phyloP scores from a whole-genome alignment of 1,284 basidiomycete species.

The Neotropicomus parvogracilis region DNA sequence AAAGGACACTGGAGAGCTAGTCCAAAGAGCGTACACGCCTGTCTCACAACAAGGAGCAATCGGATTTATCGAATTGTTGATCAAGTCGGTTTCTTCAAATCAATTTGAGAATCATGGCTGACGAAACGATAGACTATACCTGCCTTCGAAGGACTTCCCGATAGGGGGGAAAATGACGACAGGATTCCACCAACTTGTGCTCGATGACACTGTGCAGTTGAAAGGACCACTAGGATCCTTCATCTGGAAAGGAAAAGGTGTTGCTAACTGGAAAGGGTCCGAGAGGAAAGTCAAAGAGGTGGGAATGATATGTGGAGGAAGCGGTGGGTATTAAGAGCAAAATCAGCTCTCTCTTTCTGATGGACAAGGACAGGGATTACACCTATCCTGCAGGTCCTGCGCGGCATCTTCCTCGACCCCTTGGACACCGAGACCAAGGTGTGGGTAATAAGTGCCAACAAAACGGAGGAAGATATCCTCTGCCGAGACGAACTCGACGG shows the following conservation, averaged over 20 bases:
- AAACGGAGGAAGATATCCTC: constrained; percentile 51
- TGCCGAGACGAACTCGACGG: constrained; percentile 50
- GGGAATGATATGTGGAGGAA: constrained; percentile 61
- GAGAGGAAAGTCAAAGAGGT: constrained; percentile 41
- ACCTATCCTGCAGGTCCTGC: constrained; percentile 55
- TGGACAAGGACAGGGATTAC: constrained; percentile 45
- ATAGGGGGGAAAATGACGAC: constrained; percentile 58
- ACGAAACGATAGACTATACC: constrained; percentile 39
- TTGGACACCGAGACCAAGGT: constrained; percentile 40
- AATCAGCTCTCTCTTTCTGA: background rate
- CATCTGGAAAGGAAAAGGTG: constrained; percentile 46
- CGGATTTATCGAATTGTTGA: constrained; percentile 53
- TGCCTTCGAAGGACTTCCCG: constrained; percentile 39
- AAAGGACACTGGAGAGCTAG: constrained; percentile 43
- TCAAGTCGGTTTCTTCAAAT: constrained; percentile 42
- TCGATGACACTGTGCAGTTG: constrained; percentile 54
- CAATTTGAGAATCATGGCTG: background rate
- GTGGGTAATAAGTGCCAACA: constrained; percentile 54
- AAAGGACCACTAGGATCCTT: constrained; percentile 67
- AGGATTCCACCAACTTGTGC: constrained; percentile 46
- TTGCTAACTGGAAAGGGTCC: constrained; percentile 36
- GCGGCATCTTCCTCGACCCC: constrained; percentile 45
- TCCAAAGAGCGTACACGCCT: constrained; percentile 66
- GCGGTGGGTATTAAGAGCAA: constrained; percentile 32
- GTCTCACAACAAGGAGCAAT: constrained; percentile 43